A percentile compares a stretch with the other conserved stretches of the same genome.
phyloP scores from a whole-genome alignment of 1,139 yeast species.

The Lodderomyces parapsilosis region DNA sequence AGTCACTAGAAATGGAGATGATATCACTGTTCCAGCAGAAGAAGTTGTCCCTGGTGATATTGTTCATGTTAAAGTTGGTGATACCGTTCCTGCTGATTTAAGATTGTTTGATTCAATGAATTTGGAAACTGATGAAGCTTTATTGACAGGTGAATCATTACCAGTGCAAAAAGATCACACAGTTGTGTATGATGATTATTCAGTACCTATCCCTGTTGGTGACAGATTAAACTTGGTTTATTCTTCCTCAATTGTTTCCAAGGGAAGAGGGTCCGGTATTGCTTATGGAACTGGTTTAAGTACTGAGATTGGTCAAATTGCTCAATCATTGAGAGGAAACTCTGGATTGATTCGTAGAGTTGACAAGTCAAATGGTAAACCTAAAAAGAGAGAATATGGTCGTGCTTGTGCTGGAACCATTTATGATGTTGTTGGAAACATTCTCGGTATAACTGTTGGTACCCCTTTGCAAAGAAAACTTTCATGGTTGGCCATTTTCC shows the following conservation, averaged over 20 bases:
- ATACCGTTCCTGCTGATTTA: slow-evolving; percentile 77
- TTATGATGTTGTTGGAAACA: slow-evolving; percentile 51
- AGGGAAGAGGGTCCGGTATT: slow-evolving; percentile 75
- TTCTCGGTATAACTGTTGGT: slow-evolving; percentile 74
- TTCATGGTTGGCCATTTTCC: slow-evolving; percentile 66
- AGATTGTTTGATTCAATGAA: slow-evolving; percentile 61
- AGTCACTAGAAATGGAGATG: slow-evolving; percentile 64
- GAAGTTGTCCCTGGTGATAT: slow-evolving; percentile 81
- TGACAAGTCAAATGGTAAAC: slow-evolving; percentile 21
- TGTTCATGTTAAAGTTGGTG: slow-evolving; percentile 67
- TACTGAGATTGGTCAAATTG: slow-evolving; percentile 79
- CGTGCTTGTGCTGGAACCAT: slow-evolving; percentile 44
- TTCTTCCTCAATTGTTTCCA: slow-evolving; percentile 68
- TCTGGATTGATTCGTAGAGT: slow-evolving; percentile 26
- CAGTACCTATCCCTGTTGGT: slow-evolving; percentile 58
- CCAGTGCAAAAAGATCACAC: slow-evolving; percentile 63
- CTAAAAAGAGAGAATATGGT: slow-evolving; percentile 45
- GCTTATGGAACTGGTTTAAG: slow-evolving; percentile 64
- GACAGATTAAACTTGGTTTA: slow-evolving; percentile 75
- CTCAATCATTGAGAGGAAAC: slow-evolving; percentile 51
- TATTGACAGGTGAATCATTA: slow-evolving; percentile 77
- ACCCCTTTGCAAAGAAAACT: slow-evolving; percentile 72
- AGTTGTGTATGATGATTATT: slow-evolving; percentile 33
- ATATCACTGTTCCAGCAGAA: slow-evolving; percentile 58
- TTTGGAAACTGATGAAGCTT: slow-evolving; percentile 79